Base-by-base conservation (phyloP, 805 yeast species). In the Barnettozyma salicaria region DNA sequence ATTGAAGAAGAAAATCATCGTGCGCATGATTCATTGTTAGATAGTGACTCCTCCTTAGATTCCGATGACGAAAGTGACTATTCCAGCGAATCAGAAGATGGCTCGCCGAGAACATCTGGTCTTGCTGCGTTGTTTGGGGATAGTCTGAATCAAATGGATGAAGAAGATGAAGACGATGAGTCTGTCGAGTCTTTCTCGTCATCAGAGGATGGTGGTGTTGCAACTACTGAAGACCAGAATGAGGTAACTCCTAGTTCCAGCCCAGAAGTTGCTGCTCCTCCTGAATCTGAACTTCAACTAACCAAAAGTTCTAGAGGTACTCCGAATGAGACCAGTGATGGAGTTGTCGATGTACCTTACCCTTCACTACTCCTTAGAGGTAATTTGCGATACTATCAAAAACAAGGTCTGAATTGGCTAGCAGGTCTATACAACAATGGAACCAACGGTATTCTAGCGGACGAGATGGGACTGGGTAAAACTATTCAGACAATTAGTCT, bases 391-490 rank as follows among this genome's bases (percentile, higher is more conserved):
- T 85, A 78, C 7, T 92, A 92, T 52, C 99, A 92, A 58, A 90
- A 88, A 40, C 95, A 87, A 59, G 99, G 99, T 42, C 68, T 92
- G 26, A 94, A 92, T 49, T 92, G 99, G 99, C 64, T 92, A 33
- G 97, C 96, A 1, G 87, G 96, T 31, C 64, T 92, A 40, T 90
- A 89, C 63, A 86, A 86, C 56, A 86, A 86, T 53, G 78, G 84
- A 39, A 92, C 97, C 5, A 92, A 92, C 58, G 98, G 99, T 45
- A 92, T 92, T 35, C 69, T 92, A 32, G 99, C 99, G 1, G 99
- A 92, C 60, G 99, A 92, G 58, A 92, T 92, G 99, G 99, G 99
- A 38, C 70, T 92, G 28, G 98, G 94, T 48, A 92, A 92, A 57
- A 92, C 99, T 0, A 90, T 92, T 41, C 99, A 92, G 58, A 92